Percentiles rank a stretch among this genome's conserved stretches.
phyloP scores from a whole-genome alignment of 345 rosid genomes.

The Noccaea bulbosa region DNA sequence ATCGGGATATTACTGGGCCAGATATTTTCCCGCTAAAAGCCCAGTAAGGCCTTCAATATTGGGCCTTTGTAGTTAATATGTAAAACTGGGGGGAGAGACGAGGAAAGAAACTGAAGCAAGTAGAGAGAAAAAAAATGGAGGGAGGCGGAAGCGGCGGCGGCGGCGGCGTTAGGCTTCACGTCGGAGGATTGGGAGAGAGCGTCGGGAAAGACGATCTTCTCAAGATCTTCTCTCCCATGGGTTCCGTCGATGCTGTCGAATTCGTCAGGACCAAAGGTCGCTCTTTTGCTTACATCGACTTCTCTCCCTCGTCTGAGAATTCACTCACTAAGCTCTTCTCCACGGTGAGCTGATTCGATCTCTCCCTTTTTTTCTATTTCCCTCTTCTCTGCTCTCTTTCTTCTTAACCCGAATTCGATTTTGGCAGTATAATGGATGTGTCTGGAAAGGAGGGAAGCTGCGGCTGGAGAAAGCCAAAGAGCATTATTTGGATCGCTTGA shows the following conservation, averaged over 20 bases:
- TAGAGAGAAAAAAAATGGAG: conserved; percentile 23
- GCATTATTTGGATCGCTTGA: conserved; percentile 68
- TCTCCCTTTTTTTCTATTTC: not conserved
- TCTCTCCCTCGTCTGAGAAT: conserved; percentile 59
- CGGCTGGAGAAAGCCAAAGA: conserved; percentile 91
- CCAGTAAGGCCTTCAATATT: conserved; percentile 3
- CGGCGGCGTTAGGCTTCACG: conserved; percentile 57
- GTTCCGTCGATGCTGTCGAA: conserved; percentile 55
- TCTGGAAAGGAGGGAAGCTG: conserved; percentile 88
- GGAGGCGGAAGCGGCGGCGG: conserved; percentile 26
- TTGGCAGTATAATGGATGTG: conserved; percentile 85
- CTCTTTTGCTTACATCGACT: conserved; percentile 81
- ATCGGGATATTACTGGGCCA: not conserved
- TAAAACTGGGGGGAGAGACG: not conserved
- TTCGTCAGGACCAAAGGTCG: conserved; percentile 86
- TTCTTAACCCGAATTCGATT: not conserved
- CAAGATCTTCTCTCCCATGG: conserved; percentile 61
- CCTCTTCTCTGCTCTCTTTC: not conserved
- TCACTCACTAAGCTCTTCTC: conserved; percentile 82
- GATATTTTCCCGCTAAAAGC: not conserved
- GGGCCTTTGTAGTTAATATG: conserved; percentile 15
- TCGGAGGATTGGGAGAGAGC: conserved; percentile 83
- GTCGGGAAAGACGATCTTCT: conserved; percentile 65
- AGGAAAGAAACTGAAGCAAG: conserved; percentile 13
- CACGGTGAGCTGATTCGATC: conserved; percentile 51